Evolutionary conservation across 495 filamentous ascomycete species (phyloP), one percentile per base, ranked within the genome.

Genomic region (Annulohypoxylon moriforme): DNA sequence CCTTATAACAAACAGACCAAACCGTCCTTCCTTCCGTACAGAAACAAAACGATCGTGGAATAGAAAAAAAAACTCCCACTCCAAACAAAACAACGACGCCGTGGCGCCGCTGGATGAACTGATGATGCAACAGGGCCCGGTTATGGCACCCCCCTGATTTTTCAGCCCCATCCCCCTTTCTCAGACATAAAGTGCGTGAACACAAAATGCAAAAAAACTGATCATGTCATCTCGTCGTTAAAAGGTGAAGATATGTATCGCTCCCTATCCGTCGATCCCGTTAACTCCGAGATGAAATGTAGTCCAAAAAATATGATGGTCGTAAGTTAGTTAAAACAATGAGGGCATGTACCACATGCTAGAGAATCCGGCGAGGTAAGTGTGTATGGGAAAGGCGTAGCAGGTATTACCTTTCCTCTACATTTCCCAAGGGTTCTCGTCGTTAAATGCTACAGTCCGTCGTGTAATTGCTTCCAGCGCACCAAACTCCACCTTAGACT

Each of bases 171-270:
- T 47, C 24, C 44, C 22, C 8, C 24, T 46, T 33, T 27, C 59
- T 50, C 16, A 18, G 13, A n/a, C 10, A 38, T 20, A 40, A 1
- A 38, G 29, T 31, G 7, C 46, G 31, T 25, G n/a, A 16, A 52
- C 3, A 61, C 10, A 67, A 42, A 38, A 63, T 34, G 52, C 46
- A 25, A 53, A 47, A 64, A 56, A 65, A 52, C 4, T n/a, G 18
- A 25, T 49, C 56, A 24, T 68, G 55, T 73, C 70, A 29, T 73
- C 40, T 56, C 64, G 64, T 73, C 70, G 70, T 73, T 65, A 73
- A 38, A 36, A 64, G 60, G 34, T 14, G 53, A 66, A 62, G 36
- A 62, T 67, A 63, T 10, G 27, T 49, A 49, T 13, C 53, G 8
- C 3, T 20, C 33, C 47, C 18, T 20, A 27, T 25, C 49, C 55